Conservation (phyloP, 495 filamentous ascomycete species). For the Bacidia rubella region DNA sequence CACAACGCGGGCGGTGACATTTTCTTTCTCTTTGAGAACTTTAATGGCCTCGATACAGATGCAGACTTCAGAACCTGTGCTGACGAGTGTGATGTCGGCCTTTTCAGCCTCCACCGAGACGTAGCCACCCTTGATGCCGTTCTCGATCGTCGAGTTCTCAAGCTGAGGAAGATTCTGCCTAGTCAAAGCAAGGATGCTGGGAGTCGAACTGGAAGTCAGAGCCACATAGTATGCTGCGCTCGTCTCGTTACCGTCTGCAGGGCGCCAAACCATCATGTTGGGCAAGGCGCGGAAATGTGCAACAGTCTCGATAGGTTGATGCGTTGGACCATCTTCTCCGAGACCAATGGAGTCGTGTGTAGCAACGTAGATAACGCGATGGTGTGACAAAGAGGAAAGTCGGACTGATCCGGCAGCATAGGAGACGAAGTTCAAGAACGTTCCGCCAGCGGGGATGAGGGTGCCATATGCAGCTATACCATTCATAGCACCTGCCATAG, state of each 20-base stretch:
- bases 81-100: constrained; percentile 79
- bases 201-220: constrained; percentile 80
- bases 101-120: constrained; percentile 70
- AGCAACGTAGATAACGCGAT: constrained; percentile 88
- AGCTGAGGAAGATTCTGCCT: constrained; percentile 98
- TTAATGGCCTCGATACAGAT: constrained; percentile 86
- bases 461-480: constrained; percentile 92
- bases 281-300: constrained; percentile 98
- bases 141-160: constrained; percentile 77
- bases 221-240: constrained; percentile 96
- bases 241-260: constrained; percentile 96
- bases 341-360: constrained; percentile 99
- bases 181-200: constrained; percentile 84
- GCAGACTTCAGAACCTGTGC: constrained; percentile 90
- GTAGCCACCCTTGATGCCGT: constrained; percentile 89
- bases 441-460: constrained; percentile 83
- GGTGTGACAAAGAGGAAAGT: constrained; percentile 81
- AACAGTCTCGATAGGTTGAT: constrained; percentile 99
- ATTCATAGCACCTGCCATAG: constrained; percentile 97
- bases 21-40: constrained; percentile 79
- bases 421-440: constrained; percentile 99
- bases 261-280: constrained; percentile 99
- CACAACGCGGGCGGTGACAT: constrained; percentile 79
- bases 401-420: constrained; percentile 94
- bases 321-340: constrained; percentile 95